These are phyloP conservation scores for Echeveria elegans DNA, from an alignment of 164 flowering plant species.

Conservation along the genomic window DNA sequence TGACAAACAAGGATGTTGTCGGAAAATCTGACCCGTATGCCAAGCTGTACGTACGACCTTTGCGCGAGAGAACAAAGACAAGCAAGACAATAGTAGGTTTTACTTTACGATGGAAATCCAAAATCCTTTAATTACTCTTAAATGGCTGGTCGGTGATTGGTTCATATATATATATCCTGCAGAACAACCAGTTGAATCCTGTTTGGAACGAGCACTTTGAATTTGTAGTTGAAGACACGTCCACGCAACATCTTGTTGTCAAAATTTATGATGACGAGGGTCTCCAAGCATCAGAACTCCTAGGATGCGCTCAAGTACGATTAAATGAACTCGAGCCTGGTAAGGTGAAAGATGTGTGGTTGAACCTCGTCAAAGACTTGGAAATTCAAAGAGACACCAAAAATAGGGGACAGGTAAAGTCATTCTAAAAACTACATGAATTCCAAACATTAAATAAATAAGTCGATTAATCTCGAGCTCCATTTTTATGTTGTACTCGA, in stretches of 20 bases:
- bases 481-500: conserved; percentile 7
- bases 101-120: background rate
- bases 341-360: conserved; percentile 94
- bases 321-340: conserved; percentile 81
- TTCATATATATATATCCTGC: conserved; percentile 14
- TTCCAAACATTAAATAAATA: background rate
- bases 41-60: conserved; percentile 70
- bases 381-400: conserved; percentile 88
- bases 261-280: conserved; percentile 91
- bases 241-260: conserved; percentile 82
- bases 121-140: background rate
- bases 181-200: conserved; percentile 93
- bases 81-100: conserved; percentile 75
- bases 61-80: conserved; percentile 69
- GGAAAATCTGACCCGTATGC: conserved; percentile 99
- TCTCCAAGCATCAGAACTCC: conserved; percentile 75
- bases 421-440: background rate
- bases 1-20: conserved; percentile 83
- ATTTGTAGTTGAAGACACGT: conserved; percentile 76
- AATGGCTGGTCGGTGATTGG: conserved; percentile 6
- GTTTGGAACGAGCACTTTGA: conserved; percentile 98
- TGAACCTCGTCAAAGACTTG: conserved; percentile 94
- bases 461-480: background rate
- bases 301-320: conserved; percentile 74
- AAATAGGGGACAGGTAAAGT: conserved; percentile 77